Conservation (phyloP, 2,329 filamentous ascomycete species). For the Aspergillus japonicus region DNA sequence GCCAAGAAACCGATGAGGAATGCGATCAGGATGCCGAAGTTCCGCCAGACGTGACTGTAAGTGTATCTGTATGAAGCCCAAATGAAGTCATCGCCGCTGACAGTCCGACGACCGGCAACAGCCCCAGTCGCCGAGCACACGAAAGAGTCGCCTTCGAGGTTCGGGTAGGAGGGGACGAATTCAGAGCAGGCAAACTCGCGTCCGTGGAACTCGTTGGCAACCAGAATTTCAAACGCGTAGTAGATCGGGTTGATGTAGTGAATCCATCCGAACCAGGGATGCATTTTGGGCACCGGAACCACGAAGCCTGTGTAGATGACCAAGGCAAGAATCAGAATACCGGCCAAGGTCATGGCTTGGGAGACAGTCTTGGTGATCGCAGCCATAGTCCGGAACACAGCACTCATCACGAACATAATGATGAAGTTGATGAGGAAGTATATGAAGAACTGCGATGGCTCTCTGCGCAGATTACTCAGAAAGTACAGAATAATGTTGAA, state of each 20-base stretch:
- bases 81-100: constrained; percentile 62
- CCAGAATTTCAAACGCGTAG: constrained; percentile 77
- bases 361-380: constrained; percentile 67
- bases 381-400: constrained; percentile 77
- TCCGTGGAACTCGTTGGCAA: constrained; percentile 77
- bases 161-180: constrained; percentile 49
- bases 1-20: constrained; percentile 60
- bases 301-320: constrained; percentile 52
- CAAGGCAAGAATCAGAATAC: constrained; percentile 45
- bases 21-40: constrained; percentile 66
- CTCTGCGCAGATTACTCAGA: constrained; percentile 73
- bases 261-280: constrained; percentile 76
- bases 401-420: constrained; percentile 74
- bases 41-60: constrained; percentile 62
- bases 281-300: constrained; percentile 57
- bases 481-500: constrained; percentile 86
- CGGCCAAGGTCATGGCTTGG: constrained; percentile 56
- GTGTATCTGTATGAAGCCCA: constrained; percentile 56
- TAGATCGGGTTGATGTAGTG: constrained; percentile 74
- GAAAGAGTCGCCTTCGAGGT: constrained; percentile 37
- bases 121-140: constrained; percentile 61
- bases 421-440: constrained; percentile 75
- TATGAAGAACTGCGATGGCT: constrained; percentile 78
- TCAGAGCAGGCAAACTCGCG: constrained; percentile 57
- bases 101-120: constrained; percentile 51